A percentile compares a stretch with the other conserved stretches of the same genome.
Evolutionary conservation across 768 basidiomycete species (phyloP).

Genomic region (Suillus variegatus): DNA sequence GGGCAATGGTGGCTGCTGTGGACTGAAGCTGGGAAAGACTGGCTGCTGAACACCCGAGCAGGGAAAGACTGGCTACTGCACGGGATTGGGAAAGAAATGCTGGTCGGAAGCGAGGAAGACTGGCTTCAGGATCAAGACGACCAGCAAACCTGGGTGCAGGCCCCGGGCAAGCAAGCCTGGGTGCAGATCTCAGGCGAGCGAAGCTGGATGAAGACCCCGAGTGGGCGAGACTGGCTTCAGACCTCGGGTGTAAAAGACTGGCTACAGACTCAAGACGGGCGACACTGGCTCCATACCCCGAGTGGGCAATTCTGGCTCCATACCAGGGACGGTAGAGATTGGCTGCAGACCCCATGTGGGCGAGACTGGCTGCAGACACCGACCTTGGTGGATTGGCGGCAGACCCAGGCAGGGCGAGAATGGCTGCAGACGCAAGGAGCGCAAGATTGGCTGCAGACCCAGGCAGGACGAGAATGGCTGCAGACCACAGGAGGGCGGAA

Average conservation of each 20-base stretch:
- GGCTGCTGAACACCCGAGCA: neutral
- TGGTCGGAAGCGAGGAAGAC: neutral
- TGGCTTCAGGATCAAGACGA: too few relatives aligned
- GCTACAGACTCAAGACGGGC: neutral
- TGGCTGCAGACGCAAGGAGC: neutral
- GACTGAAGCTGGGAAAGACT: neutral
- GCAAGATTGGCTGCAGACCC: neutral
- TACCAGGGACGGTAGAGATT: neutral
- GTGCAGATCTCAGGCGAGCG: neutral
- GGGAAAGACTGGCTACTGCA: too few relatives aligned
- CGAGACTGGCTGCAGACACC: neutral
- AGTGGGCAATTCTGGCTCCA: too few relatives aligned
- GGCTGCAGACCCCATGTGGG: neutral
- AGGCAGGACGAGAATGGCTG: neutral
- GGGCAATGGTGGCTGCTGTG: too few relatives aligned
- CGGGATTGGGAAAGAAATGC: too few relatives aligned
- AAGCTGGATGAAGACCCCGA: neutral
- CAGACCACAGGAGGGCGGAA: fast-evolving
- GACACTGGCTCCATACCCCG: neutral
- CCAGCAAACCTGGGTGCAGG: neutral
- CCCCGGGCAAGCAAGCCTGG: neutral
- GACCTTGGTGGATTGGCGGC: neutral
- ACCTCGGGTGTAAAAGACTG: neutral
- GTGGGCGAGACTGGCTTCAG: too few relatives aligned
- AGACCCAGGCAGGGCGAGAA: neutral